A percentile compares a stretch with the other conserved stretches of the same genome.
phyloP scores from a whole-genome alignment of 225 moss, liverwort and hornwort genomes.

The Sphagnum tenellum region DNA sequence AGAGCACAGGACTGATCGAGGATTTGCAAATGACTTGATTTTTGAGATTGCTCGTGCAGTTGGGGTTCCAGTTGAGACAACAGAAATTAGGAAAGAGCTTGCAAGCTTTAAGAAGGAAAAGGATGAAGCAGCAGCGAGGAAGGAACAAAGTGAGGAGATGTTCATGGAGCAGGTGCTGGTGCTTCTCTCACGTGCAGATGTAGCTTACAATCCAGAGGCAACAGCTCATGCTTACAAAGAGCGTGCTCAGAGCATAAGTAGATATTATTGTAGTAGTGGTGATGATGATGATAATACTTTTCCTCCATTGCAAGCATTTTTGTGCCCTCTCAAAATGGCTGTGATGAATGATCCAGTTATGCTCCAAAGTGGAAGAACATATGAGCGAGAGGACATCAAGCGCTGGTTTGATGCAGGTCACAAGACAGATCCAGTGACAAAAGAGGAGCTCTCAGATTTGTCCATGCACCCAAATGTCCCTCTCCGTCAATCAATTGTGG shows the following conservation, averaged over 20 bases:
- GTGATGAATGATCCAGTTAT: constrained; percentile 34
- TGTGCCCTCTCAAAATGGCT: constrained; percentile 19
- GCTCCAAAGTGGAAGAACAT: constrained; percentile 15
- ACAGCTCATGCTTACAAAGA: constrained; percentile 7
- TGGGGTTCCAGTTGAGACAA: constrained; percentile 14
- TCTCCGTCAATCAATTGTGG: constrained; percentile 24
- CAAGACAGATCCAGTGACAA: constrained; percentile 18
- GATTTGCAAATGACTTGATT: constrained; percentile 26
- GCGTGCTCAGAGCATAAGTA: constrained; percentile 4
- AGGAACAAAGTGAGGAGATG: constrained; percentile 20
- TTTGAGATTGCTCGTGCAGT: constrained; percentile 22
- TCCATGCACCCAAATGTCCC: constrained; percentile 14
- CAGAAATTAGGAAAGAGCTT: constrained; percentile 16
- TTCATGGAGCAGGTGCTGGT: constrained; percentile 38
- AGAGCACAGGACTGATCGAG: constrained; percentile 21
- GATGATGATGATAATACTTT: constrained; percentile 5
- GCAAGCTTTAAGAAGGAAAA: constrained; percentile 24
- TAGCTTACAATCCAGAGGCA: constrained; percentile 9
- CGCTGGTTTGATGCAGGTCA: constrained; percentile 20
- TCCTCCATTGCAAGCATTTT: constrained; percentile 12
- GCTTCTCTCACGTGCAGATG: constrained; percentile 18
- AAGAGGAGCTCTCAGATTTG: constrained; percentile 10
- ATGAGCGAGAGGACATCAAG: constrained; percentile 15
- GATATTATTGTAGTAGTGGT: background rate
- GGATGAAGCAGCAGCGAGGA: constrained; percentile 17